These are phyloP conservation scores for Solanum acaule DNA, from an alignment of 257 asterid species.

Conservation along the genomic window DNA sequence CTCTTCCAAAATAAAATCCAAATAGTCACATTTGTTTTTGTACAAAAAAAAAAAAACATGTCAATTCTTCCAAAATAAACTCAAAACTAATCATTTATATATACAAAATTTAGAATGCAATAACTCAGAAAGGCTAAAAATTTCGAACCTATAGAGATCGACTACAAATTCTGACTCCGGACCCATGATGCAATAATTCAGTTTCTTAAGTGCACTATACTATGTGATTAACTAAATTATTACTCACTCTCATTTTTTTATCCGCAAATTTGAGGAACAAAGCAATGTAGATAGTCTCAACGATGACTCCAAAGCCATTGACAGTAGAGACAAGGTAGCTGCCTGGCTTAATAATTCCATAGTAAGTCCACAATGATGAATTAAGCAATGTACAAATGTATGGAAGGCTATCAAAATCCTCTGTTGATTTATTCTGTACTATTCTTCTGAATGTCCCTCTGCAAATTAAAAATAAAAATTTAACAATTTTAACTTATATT, in stretches of 20 bases:
- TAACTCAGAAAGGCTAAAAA: not conserved
- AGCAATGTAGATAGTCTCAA: constrained; percentile 10
- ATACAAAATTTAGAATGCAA: not conserved
- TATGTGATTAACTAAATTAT: not conserved
- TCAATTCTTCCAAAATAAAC: not conserved
- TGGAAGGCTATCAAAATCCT: constrained; percentile 30
- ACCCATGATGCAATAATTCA: not conserved
- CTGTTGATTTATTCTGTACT: constrained; percentile 13
- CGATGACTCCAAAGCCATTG: constrained; percentile 24
- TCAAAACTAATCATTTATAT: not conserved
- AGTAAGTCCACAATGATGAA: constrained; percentile 30
- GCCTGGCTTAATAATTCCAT: constrained; percentile 21
- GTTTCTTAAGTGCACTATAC: not conserved
- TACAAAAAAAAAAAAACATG: not conserved
- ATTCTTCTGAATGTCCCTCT: constrained; percentile 26
- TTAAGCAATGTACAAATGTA: constrained; percentile 21
- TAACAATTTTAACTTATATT: not conserved
- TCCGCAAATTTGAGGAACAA: constrained; percentile 21
- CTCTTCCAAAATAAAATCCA: not conserved
- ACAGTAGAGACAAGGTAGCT: constrained; percentile 24
- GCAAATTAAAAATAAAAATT: not conserved
- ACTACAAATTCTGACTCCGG: not conserved
- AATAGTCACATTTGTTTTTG: not conserved
- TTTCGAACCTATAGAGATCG: no score
- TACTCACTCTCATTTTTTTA: constrained; percentile 18